phyloP scores from a whole-genome alignment of 2,329 filamentous ascomycete genomes.

The Diaporthe humulicola region DNA sequence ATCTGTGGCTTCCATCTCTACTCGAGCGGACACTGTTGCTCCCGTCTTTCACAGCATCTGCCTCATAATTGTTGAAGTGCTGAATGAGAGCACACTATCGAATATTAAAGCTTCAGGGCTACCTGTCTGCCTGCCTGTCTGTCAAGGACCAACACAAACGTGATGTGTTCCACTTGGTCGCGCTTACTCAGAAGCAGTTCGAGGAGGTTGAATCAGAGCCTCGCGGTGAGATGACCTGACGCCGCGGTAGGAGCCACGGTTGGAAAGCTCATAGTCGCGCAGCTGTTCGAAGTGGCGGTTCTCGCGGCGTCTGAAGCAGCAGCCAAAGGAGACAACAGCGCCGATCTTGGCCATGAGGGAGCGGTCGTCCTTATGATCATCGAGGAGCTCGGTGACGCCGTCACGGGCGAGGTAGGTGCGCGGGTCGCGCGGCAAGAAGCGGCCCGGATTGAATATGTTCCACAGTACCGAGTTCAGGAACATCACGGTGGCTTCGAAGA shows the following conservation, averaged over 20 bases:
- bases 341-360: conserved; percentile 55
- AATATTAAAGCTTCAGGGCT: no score
- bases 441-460: conserved; percentile 65
- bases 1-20: no score
- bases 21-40: no score
- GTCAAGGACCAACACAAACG: no score
- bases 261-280: not conserved
- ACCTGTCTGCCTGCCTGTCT: no score
- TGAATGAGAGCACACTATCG: no score
- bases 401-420: conserved; percentile 65
- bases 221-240: not conserved
- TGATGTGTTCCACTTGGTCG: no score
- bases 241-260: not conserved
- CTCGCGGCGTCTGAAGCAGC: not conserved
- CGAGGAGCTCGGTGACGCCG: conserved; percentile 62
- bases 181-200: not conserved
- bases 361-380: conserved; percentile 62
- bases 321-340: conserved; percentile 7
- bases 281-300: conserved; percentile 11
- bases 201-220: not conserved
- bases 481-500: conserved; percentile 70
- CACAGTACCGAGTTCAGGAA: conserved; percentile 62
- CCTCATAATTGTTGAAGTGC: no score
- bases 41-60: no score
- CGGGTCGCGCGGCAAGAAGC: conserved; percentile 62